Evolutionary conservation across 2,329 filamentous ascomycete genomes (phyloP).

Genomic region (Cordyceps cicadae): DNA sequence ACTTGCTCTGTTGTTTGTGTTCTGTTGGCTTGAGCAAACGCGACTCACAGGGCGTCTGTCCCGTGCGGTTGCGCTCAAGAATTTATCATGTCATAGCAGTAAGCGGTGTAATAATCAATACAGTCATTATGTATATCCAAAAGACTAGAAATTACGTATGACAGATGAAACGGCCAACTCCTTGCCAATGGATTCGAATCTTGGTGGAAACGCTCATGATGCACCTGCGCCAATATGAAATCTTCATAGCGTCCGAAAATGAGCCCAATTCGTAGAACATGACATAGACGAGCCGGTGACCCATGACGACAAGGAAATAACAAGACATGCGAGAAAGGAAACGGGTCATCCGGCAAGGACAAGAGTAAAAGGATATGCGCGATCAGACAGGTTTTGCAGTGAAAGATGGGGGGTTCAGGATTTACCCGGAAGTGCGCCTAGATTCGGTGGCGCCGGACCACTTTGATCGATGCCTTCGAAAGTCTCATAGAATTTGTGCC

Average conservation of each 20-base stretch:
- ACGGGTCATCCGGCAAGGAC: background rate
- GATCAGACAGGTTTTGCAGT: background rate
- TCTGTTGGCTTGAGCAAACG: too few species aligned
- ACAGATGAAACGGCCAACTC: background rate
- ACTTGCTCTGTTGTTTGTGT: background rate
- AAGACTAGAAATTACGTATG: conserved; percentile 7
- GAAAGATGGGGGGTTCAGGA: background rate
- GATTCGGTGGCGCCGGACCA: conserved; percentile 34
- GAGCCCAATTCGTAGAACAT: background rate
- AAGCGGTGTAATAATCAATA: background rate
- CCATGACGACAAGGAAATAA: background rate
- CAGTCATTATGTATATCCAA: conserved; percentile 9
- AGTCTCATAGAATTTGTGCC: conserved; percentile 26
- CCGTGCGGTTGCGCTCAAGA: background rate
- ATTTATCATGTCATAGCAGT: too few species aligned
- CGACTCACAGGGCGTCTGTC: too few species aligned
- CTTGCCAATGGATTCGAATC: background rate
- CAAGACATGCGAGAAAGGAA: conserved; percentile 8
- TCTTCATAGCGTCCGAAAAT: background rate
- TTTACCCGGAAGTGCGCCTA: conserved; percentile 17
- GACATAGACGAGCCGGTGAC: background rate
- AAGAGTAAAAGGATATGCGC: background rate
- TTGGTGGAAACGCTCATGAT: background rate
- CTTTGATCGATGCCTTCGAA: conserved; percentile 48
- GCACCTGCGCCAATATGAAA: background rate